These are phyloP conservation scores for Penicillium tannophilum DNA, from an alignment of 495 filamentous ascomycete genomes.

Conservation along the genomic window DNA sequence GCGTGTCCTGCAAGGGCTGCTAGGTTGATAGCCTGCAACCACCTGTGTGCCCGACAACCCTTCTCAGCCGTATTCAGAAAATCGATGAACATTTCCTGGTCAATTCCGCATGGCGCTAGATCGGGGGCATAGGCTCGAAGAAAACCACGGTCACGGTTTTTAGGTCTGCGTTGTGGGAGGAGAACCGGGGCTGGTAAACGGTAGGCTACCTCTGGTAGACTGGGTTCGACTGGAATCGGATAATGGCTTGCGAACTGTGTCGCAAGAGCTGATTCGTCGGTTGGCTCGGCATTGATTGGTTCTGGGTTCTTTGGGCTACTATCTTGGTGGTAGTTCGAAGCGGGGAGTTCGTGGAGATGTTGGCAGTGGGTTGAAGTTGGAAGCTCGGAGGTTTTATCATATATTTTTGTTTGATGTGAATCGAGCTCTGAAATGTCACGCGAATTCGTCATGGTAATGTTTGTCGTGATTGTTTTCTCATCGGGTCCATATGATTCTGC, in stretches of 20 bases:
- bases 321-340: neutral
- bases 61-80: slow-evolving; percentile 49
- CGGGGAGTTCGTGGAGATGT: neutral
- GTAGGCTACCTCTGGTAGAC: neutral
- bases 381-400: neutral
- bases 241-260: neutral
- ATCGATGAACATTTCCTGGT: slow-evolving; percentile 47
- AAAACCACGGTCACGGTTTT: slow-evolving; percentile 46
- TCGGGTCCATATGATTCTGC: neutral
- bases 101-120: slow-evolving; percentile 45
- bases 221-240: neutral
- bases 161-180: slow-evolving; percentile 52
- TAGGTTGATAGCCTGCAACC: slow-evolving; percentile 35
- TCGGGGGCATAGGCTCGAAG: slow-evolving; percentile 54
- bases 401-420: neutral
- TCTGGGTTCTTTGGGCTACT: neutral
- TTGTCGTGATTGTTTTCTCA: neutral
- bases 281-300: neutral
- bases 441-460: neutral
- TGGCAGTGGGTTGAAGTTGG: neutral
- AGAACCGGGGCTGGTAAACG: slow-evolving; percentile 46
- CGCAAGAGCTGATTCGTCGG: neutral
- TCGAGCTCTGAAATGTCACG: neutral
- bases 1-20: neutral
- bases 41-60: slow-evolving; percentile 27